Percentiles rank a stretch among this genome's conserved stretches.
Evolutionary conservation across 768 basidiomycete species (phyloP).

Genomic region (Boletus fagicola): DNA sequence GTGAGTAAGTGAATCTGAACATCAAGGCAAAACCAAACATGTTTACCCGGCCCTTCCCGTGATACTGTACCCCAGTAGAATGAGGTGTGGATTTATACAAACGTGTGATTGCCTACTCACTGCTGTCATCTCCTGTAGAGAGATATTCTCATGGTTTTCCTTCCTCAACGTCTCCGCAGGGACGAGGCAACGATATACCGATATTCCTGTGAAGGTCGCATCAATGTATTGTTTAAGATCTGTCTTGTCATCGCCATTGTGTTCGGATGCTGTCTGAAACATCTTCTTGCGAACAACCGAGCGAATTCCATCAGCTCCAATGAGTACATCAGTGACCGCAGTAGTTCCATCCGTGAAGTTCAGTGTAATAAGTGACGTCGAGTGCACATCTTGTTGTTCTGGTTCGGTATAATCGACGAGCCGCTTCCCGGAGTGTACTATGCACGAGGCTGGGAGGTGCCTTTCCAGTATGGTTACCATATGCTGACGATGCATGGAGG

Average conservation of each 20-base stretch:
- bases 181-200: conserved; percentile 40
- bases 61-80: conserved; percentile 11
- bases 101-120: conserved; percentile 20
- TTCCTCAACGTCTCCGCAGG: conserved; percentile 31
- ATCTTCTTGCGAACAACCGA: conserved; percentile 26
- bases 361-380: conserved; percentile 16
- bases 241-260: background rate
- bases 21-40: background rate
- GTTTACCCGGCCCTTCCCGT: conserved; percentile 9
- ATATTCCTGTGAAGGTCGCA: conserved; percentile 42
- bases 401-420: conserved; percentile 15
- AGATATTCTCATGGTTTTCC: conserved; percentile 21
- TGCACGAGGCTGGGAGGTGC: conserved; percentile 21
- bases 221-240: conserved; percentile 18
- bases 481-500: conserved; percentile 23
- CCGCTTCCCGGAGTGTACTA: conserved; percentile 19
- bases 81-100: conserved; percentile 2
- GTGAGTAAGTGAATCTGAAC: background rate
- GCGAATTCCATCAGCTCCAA: conserved; percentile 47
- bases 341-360: conserved; percentile 15
- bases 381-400: conserved; percentile 22
- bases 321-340: conserved; percentile 39
- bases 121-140: conserved; percentile 15
- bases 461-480: conserved; percentile 20
- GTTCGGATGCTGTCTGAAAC: conserved; percentile 15